phyloP scores from a whole-genome alignment of 306 rosid species.

The Castanopsis chinensis region DNA sequence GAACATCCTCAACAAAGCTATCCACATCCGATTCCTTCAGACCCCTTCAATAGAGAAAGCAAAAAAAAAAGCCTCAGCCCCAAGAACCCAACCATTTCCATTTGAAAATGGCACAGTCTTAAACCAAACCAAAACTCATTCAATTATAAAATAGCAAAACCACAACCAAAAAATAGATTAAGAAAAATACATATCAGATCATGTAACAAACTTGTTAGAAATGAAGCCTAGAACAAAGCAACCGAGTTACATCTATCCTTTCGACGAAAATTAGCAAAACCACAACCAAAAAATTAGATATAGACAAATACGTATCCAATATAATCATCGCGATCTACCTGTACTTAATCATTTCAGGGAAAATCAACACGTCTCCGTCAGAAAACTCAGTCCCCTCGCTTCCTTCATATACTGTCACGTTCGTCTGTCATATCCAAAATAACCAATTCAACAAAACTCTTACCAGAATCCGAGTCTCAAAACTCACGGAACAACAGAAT shows the following conservation, averaged over 20 bases:
- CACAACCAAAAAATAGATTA: not conserved
- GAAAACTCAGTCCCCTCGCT: conserved; percentile 53
- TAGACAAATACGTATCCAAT: not conserved
- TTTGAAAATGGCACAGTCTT: not conserved
- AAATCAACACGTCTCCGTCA: conserved; percentile 75
- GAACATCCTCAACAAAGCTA: conserved; percentile 74
- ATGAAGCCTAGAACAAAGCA: not conserved
- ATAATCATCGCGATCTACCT: conserved; percentile 33
- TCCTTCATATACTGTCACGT: conserved; percentile 71
- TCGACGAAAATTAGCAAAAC: not conserved
- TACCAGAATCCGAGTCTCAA: not conserved
- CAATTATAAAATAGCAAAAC: not conserved
- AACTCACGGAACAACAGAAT: not conserved
- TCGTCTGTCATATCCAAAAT: conserved; percentile 48
- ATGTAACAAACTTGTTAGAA: not conserved
- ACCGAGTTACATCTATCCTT: not conserved
- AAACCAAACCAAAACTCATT: not conserved
- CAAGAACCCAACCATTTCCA: not conserved
- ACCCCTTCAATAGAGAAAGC: conserved; percentile 46
- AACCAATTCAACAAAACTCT: conserved; percentile 10
- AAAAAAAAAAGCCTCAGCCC: conserved; percentile 11
- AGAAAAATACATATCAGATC: not conserved
- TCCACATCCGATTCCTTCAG: conserved; percentile 71
- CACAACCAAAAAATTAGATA: not conserved
- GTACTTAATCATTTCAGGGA: conserved; percentile 85